These are phyloP conservation scores for Dispira simplex DNA, from an alignment of 192 early-diverging fungal species.

Conservation along the genomic window DNA sequence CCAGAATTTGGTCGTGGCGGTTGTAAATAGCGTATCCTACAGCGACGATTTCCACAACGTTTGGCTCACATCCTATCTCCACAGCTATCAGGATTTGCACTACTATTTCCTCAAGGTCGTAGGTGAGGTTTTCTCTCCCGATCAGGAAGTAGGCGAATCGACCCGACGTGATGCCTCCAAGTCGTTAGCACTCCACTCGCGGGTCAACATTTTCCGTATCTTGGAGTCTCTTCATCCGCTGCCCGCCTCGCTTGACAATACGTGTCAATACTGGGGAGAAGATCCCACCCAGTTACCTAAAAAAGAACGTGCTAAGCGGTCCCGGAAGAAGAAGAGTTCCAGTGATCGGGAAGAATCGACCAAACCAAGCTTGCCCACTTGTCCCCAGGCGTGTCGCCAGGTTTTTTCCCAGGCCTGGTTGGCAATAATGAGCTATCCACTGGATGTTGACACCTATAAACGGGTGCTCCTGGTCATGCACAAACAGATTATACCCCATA, in stretches of 20 bases:
- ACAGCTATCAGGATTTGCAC: slow-evolving; percentile 72
- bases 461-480: slow-evolving; percentile 69
- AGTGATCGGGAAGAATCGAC: neutral
- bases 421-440: slow-evolving; percentile 47
- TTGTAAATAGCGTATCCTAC: slow-evolving; percentile 39
- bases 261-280: slow-evolving; percentile 44
- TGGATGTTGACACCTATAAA: slow-evolving; percentile 63
- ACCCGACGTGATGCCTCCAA: slow-evolving; percentile 25
- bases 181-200: neutral
- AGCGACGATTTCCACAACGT: slow-evolving; percentile 41
- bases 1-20: slow-evolving; percentile 29
- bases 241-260: slow-evolving; percentile 33
- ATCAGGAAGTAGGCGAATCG: slow-evolving; percentile 12
- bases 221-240: slow-evolving; percentile 37
- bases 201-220: slow-evolving; percentile 40
- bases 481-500: slow-evolving; percentile 75
- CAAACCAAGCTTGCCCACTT: too few relatives aligned
- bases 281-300: neutral
- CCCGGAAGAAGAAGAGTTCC: neutral
- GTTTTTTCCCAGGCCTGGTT: slow-evolving; percentile 34
- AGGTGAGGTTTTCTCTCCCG: slow-evolving; percentile 20
- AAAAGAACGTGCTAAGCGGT: neutral
- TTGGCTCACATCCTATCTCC: slow-evolving; percentile 53
- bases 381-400: too few relatives aligned
- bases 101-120: slow-evolving; percentile 65